Conservation (phyloP, 2,329 filamentous ascomycete species). For the Fusarium clavum region DNA sequence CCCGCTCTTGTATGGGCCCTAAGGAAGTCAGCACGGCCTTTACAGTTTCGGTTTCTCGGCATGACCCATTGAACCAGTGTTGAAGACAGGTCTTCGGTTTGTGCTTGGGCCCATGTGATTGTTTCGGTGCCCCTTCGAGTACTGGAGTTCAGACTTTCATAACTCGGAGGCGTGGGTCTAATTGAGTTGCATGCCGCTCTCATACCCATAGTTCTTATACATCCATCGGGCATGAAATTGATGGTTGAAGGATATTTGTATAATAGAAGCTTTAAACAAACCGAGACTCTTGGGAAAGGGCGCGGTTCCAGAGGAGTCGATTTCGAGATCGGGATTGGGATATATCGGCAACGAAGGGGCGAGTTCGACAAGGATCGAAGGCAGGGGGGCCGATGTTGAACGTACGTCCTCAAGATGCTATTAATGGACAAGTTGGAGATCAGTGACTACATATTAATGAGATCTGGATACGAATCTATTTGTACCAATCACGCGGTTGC, state of each 20-base stretch:
- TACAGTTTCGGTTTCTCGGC: not conserved
- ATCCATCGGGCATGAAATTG: not conserved
- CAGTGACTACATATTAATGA: not conserved
- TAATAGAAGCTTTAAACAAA: not conserved
- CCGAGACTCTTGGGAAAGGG: too few species aligned
- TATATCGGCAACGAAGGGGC: too few species aligned
- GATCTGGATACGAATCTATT: not conserved
- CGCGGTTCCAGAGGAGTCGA: too few species aligned
- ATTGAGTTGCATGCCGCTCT: not conserved
- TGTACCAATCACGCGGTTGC: not conserved
- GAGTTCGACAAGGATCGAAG: not conserved
- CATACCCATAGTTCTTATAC: not conserved
- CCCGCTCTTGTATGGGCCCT: not conserved
- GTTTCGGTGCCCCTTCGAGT: not conserved
- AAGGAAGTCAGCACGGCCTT: not conserved
- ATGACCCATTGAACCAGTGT: not conserved
- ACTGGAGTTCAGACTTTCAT: not conserved
- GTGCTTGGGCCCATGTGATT: not conserved
- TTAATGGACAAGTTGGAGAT: not conserved
- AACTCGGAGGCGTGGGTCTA: not conserved
- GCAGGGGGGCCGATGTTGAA: not conserved
- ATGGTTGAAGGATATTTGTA: not conserved
- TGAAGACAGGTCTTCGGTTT: too few species aligned
- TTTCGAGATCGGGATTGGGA: not conserved
- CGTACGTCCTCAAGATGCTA: not conserved